A percentile compares a stretch with the other conserved stretches of the same genome.
These are phyloP conservation scores for Uncinocarpus reesii DNA, from an alignment of 2,329 filamentous ascomycete species.

Conservation along the genomic window DNA sequence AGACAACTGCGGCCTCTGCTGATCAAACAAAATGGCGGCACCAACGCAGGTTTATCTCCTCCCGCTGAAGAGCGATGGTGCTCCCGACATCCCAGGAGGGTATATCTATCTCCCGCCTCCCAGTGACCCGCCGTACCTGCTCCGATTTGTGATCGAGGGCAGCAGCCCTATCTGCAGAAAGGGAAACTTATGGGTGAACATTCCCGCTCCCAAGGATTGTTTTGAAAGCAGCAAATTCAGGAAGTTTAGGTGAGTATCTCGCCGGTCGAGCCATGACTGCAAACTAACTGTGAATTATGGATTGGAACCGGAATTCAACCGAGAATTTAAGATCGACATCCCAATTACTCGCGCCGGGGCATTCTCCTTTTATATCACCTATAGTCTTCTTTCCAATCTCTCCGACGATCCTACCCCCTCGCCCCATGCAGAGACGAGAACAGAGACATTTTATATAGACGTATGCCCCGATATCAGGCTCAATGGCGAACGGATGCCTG, in stretches of 20 bases:
- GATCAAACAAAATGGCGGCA: background rate
- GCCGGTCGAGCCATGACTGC: background rate
- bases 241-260: constrained; percentile 66
- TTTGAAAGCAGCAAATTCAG: constrained; percentile 73
- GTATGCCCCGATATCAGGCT: constrained; percentile 72
- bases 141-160: constrained; percentile 86
- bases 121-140: constrained; percentile 57
- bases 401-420: constrained; percentile 44
- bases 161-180: constrained; percentile 91
- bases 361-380: constrained; percentile 90
- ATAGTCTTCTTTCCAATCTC: constrained; percentile 73
- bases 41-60: constrained; percentile 60
- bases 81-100: constrained; percentile 74
- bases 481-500: constrained; percentile 61
- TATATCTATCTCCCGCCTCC: constrained; percentile 87
- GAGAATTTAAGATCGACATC: constrained; percentile 79
- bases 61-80: constrained; percentile 83
- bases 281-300: constrained; percentile 38
- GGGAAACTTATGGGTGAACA: constrained; percentile 94
- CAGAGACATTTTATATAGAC: constrained; percentile 81
- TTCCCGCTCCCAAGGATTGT: constrained; percentile 62
- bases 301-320: constrained; percentile 84
- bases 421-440: constrained; percentile 40
- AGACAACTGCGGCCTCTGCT: no score
- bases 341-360: constrained; percentile 74